phyloP scores from a whole-genome alignment of 495 filamentous ascomycete genomes.

The Daldinia childiae region DNA sequence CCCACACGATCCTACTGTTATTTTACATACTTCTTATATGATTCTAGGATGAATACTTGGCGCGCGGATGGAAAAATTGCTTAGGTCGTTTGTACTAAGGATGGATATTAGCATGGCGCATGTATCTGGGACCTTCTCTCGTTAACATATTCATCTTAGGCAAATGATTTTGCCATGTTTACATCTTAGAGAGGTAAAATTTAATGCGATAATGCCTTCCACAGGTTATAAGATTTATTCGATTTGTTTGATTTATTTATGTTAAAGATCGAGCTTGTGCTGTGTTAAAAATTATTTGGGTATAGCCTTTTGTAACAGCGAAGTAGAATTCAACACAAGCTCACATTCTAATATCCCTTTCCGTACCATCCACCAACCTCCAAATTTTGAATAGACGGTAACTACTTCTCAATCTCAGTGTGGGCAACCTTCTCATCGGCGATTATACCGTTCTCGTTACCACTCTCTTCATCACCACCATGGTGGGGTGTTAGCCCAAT shows the following conservation, averaged over 20 bases:
- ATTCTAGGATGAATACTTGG: neutral
- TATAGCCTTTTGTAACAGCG: neutral
- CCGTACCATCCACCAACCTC: neutral
- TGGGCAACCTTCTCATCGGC: conserved; percentile 42
- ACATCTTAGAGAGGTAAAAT: neutral
- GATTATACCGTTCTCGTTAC: conserved; percentile 38
- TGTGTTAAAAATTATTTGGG: neutral
- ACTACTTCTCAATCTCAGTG: conserved; percentile 28
- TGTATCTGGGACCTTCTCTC: conserved; percentile 1
- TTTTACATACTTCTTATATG: neutral
- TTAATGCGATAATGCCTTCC: neutral
- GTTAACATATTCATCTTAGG: conserved; percentile 16
- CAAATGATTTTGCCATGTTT: neutral
- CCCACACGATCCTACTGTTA: conserved; percentile 4
- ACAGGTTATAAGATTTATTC: neutral
- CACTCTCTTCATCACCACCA: conserved; percentile 39
- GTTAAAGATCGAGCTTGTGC: neutral
- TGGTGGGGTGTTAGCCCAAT: conserved; percentile 56
- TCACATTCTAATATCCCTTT: neutral
- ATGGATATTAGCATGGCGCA: conserved; percentile 13
- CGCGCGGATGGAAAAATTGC: neutral
- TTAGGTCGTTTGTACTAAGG: neutral
- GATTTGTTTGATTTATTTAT: too few species aligned
- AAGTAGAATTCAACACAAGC: neutral
- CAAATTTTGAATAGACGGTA: neutral